Percentiles rank a stretch among this genome's conserved stretches.
Conservation (phyloP, 2,329 filamentous ascomycete genomes). For the Penicillium frequentans region DNA sequence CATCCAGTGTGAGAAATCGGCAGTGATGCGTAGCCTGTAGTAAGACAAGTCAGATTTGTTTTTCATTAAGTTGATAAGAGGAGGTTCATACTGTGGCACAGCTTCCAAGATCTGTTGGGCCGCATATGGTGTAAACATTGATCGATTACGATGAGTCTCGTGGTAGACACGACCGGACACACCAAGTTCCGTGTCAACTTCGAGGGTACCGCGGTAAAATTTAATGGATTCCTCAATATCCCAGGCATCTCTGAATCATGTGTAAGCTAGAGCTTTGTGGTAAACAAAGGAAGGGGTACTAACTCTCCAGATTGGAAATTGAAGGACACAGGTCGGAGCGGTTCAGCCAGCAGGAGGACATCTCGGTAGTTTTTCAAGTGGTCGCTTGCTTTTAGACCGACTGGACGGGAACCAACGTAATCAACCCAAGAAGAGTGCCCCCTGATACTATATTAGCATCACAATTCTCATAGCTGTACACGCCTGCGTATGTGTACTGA, state of each 20-base stretch:
- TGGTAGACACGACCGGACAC: constrained; percentile 31
- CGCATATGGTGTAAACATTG: constrained; percentile 33
- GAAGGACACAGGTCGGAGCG: constrained; percentile 13
- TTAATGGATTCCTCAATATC: constrained; percentile 32
- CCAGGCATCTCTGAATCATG: constrained; percentile 29
- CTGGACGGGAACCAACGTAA: constrained; percentile 19
- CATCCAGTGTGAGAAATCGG: constrained; percentile 27
- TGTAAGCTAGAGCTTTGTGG: no score
- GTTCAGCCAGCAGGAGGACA: constrained; percentile 9
- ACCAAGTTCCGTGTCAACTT: constrained; percentile 32
- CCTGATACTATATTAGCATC: background rate
- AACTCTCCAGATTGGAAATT: constrained; percentile 26
- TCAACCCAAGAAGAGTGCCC: constrained; percentile 18
- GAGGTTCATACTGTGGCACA: constrained; percentile 28
- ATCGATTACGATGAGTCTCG: constrained; percentile 36
- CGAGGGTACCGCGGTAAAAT: constrained; percentile 33
- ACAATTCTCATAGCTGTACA: background rate
- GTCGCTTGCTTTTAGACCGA: constrained; percentile 12
- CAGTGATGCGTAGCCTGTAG: constrained; percentile 18
- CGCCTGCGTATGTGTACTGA: background rate
- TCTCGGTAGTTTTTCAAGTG: constrained; percentile 18
- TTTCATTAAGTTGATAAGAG: background rate
- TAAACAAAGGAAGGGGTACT: background rate
- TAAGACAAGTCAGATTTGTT: background rate
- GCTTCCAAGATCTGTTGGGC: constrained; percentile 27